Evolutionary conservation across 2,329 filamentous ascomycete genomes (phyloP).

Genomic region (Trichocomaceae sp.): DNA sequence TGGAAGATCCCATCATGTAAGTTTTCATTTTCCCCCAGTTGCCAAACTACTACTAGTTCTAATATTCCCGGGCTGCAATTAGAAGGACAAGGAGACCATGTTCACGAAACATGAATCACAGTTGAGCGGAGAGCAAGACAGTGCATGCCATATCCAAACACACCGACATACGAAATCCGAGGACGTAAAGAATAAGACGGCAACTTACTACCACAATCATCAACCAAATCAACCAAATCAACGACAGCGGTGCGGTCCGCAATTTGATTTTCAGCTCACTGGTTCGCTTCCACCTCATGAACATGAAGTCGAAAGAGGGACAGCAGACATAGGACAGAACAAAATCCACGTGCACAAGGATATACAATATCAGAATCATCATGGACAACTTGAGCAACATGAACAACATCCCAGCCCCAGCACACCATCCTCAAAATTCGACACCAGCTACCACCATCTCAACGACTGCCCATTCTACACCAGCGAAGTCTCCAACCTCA

Average conservation of each 20-base stretch:
- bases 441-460: not conserved
- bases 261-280: not conserved
- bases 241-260: not conserved
- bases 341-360: not conserved
- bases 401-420: not conserved
- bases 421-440: not conserved
- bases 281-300: not conserved
- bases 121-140: not conserved
- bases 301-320: not conserved
- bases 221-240: not conserved
- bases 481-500: slow-evolving; percentile 9
- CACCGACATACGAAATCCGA: not conserved
- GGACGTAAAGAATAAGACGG: not conserved
- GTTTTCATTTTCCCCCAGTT: not conserved
- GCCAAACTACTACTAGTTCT: not conserved
- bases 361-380: not conserved
- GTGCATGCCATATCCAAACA: not conserved
- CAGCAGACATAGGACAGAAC: not conserved
- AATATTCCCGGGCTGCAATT: not conserved
- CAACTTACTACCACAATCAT: not conserved
- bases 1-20: not conserved
- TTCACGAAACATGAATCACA: not conserved
- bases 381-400: not conserved
- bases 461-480: slow-evolving; percentile 1
- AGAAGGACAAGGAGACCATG: not conserved